phyloP scores from a whole-genome alignment of 106 monocot genomes.

The Dendrobium officinale region DNA sequence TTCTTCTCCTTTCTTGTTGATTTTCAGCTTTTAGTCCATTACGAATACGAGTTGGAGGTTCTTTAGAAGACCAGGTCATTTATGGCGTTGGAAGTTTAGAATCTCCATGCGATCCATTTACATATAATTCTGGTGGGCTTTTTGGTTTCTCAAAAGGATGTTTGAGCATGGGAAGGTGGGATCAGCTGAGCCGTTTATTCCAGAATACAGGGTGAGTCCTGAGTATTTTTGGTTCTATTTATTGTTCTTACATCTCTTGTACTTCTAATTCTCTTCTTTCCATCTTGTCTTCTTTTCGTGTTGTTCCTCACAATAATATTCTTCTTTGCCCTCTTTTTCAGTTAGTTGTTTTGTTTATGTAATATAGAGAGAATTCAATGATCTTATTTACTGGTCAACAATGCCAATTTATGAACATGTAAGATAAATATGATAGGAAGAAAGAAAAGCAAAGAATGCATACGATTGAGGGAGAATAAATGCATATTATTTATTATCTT shows the following conservation, averaged over 20 bases:
- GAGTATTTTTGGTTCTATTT: neutral
- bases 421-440: too few relatives aligned
- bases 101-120: conserved; percentile 47
- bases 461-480: too few relatives aligned
- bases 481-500: too few relatives aligned
- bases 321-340: neutral
- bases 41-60: conserved; percentile 83
- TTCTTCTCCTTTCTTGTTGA: neutral
- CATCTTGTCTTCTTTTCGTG: neutral
- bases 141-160: conserved; percentile 86
- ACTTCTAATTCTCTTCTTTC: neutral
- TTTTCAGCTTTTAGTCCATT: conserved; percentile 44
- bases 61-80: conserved; percentile 72
- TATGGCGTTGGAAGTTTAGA: conserved; percentile 42
- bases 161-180: conserved; percentile 72
- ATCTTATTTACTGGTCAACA: too few relatives aligned
- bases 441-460: too few relatives aligned
- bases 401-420: too few relatives aligned
- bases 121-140: conserved; percentile 31
- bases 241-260: neutral
- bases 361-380: too few relatives aligned
- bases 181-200: conserved; percentile 63
- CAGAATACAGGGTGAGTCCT: conserved; percentile 51
- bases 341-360: neutral
- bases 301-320: neutral